Conservation (phyloP, 345 rosid genomes). For the Melaleuca quinquenervia region DNA sequence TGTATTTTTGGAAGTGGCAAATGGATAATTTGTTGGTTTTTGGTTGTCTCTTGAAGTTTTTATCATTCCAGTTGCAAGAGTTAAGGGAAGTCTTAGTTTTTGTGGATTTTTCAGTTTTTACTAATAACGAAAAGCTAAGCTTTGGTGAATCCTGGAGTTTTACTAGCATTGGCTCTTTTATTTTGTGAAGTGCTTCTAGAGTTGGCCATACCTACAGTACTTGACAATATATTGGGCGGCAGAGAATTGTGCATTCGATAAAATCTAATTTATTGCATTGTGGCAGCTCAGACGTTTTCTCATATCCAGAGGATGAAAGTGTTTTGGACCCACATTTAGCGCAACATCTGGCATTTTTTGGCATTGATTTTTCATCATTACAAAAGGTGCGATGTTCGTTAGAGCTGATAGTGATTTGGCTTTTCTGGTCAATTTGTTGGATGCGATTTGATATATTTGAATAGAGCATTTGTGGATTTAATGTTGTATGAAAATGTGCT, state of each 20-base stretch:
- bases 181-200: background rate
- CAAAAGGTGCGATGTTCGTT: constrained; percentile 46
- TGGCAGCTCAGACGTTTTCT: constrained; percentile 98
- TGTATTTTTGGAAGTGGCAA: background rate
- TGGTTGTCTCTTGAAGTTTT: background rate
- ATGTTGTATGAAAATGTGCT: background rate
- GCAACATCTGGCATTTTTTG: constrained; percentile 89
- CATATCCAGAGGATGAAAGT: constrained; percentile 90
- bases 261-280: constrained; percentile 30
- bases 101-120: background rate
- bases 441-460: background rate
- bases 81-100: background rate
- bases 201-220: background rate
- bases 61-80: background rate
- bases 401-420: background rate
- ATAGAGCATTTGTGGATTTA: background rate
- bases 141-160: background rate
- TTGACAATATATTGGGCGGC: background rate
- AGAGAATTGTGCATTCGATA: constrained; percentile 10
- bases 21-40: background rate
- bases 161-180: background rate
- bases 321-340: constrained; percentile 88
- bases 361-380: constrained; percentile 90
- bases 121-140: background rate
- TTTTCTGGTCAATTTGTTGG: background rate